Evolutionary conservation across 306 rosid genomes (phyloP).

Genomic region (Quercus engelmannii): DNA sequence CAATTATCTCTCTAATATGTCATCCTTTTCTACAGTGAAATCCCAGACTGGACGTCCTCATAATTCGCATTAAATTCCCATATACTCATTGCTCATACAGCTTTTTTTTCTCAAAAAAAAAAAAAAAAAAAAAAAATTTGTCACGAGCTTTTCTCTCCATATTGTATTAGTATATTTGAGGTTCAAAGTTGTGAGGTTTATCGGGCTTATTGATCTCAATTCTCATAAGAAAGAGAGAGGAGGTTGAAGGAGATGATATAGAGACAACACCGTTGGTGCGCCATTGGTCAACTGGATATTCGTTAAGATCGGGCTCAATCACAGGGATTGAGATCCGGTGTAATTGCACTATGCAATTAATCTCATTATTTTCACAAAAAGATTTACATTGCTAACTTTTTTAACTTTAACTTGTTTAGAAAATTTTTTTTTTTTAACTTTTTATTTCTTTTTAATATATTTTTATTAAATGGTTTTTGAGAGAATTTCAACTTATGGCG

Average conservation of each 20-base stretch:
- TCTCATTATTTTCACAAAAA: too few relatives aligned
- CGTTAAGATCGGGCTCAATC: constrained; percentile 73
- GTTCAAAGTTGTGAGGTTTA: constrained; percentile 89
- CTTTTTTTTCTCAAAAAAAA: too few relatives aligned
- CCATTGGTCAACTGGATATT: constrained; percentile 66
- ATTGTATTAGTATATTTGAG: constrained; percentile 64
- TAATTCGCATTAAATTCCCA: constrained; percentile 95
- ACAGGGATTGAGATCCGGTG: not conserved
- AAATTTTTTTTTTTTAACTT: too few relatives aligned
- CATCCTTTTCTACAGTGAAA: constrained; percentile 69
- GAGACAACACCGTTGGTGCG: constrained; percentile 46
- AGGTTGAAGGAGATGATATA: constrained; percentile 23
- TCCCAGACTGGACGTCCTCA: constrained; percentile 75
- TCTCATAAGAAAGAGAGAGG: not conserved
- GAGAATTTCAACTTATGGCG: too few relatives aligned
- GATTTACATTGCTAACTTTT: too few relatives aligned
- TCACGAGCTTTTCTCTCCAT: constrained; percentile 91
- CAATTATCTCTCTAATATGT: constrained; percentile 45
- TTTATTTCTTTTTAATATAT: too few relatives aligned
- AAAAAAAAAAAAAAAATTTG: constrained; percentile 48
- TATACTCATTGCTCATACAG: constrained; percentile 38
- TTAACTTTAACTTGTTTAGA: too few relatives aligned
- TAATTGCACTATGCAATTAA: too few relatives aligned
- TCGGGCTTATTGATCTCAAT: constrained; percentile 88
- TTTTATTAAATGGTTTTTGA: too few relatives aligned